A percentile compares a stretch with the other conserved stretches of the same genome.
phyloP scores from a whole-genome alignment of 345 rosid species.

The Salix viminalis region DNA sequence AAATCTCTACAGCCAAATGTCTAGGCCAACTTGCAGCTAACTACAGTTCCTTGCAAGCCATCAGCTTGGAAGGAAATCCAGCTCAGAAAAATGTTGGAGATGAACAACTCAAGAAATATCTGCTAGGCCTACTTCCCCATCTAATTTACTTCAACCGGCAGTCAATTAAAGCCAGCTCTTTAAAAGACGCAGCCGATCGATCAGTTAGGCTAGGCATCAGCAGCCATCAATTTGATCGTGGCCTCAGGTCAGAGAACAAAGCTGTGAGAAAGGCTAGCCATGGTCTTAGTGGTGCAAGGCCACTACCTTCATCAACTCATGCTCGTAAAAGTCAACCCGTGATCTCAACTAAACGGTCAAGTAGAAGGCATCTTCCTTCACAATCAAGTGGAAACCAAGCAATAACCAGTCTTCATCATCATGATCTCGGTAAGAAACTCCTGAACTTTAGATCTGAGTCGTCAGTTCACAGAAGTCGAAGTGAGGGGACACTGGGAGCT shows the following conservation, averaged over 20 bases:
- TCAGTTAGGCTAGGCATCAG: constrained; percentile 57
- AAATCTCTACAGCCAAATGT: constrained; percentile 75
- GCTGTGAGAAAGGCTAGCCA: constrained; percentile 54
- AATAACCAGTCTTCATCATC: constrained; percentile 29
- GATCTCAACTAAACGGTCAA: constrained; percentile 42
- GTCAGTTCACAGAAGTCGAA: constrained; percentile 62
- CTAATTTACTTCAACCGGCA: constrained; percentile 77
- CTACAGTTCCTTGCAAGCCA: constrained; percentile 86
- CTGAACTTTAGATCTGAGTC: constrained; percentile 43
- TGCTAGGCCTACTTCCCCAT: constrained; percentile 77
- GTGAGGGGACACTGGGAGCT: constrained; percentile 50
- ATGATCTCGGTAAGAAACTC: constrained; percentile 47
- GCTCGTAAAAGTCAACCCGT: constrained; percentile 38
- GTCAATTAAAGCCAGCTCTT: constrained; percentile 46
- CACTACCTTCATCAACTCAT: constrained; percentile 43
- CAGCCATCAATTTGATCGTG: constrained; percentile 55
- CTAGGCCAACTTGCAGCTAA: constrained; percentile 97
- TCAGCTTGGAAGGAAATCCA: constrained; percentile 95
- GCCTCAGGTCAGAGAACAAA: constrained; percentile 60
- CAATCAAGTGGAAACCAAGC: constrained; percentile 56
- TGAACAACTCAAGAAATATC: constrained; percentile 76
- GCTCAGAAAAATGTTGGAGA: constrained; percentile 97
- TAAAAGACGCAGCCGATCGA: constrained; percentile 65
- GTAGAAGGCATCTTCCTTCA: constrained; percentile 49
- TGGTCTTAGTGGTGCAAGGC: constrained; percentile 34